These are phyloP conservation scores for Aspergillus kassunensis DNA, from an alignment of 495 filamentous ascomycete genomes.

Conservation along the genomic window DNA sequence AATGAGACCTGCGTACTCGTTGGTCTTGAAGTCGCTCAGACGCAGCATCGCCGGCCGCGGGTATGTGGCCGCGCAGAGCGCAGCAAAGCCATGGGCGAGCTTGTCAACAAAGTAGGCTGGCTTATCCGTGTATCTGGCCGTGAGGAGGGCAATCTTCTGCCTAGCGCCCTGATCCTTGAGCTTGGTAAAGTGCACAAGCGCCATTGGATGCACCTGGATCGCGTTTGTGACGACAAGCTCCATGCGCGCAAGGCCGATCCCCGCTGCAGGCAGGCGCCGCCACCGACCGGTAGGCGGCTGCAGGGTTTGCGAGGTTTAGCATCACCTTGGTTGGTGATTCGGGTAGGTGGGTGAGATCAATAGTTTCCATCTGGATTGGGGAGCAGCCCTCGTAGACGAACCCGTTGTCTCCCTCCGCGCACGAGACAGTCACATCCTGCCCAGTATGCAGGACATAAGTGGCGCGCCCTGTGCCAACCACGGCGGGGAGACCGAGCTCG, in stretches of 20 bases:
- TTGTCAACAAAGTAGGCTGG: slow-evolving; percentile 37
- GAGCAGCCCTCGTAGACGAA: slow-evolving; percentile 34
- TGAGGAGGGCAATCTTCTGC: slow-evolving; percentile 24
- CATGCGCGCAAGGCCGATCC: slow-evolving; percentile 20
- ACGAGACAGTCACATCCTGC: slow-evolving; percentile 35
- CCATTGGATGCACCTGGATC: slow-evolving; percentile 27
- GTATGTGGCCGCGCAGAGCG: slow-evolving; percentile 30
- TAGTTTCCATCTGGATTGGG: slow-evolving; percentile 21
- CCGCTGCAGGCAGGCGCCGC: slow-evolving; percentile 21
- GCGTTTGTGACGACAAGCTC: slow-evolving; percentile 19
- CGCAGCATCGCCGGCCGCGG: slow-evolving; percentile 33
- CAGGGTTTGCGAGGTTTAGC: slow-evolving; percentile 30
- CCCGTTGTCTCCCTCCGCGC: slow-evolving; percentile 32
- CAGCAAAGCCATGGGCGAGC: slow-evolving; percentile 30
- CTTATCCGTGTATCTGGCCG: slow-evolving; percentile 27
- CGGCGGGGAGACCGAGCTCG: slow-evolving; percentile 32
- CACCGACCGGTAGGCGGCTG: slow-evolving; percentile 30
- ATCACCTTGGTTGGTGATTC: slow-evolving; percentile 19
- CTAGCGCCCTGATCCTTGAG: slow-evolving; percentile 24
- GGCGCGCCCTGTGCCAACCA: slow-evolving; percentile 29
- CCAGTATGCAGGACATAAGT: slow-evolving; percentile 33
- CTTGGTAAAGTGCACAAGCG: slow-evolving; percentile 28
- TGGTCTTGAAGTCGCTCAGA: slow-evolving; percentile 40
- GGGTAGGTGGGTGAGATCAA: slow-evolving; percentile 21
- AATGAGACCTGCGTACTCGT: slow-evolving; percentile 35